These are phyloP conservation scores for Globisporangium emineosum DNA, from an alignment of 352 stramenopile genomes.

Conservation along the genomic window DNA sequence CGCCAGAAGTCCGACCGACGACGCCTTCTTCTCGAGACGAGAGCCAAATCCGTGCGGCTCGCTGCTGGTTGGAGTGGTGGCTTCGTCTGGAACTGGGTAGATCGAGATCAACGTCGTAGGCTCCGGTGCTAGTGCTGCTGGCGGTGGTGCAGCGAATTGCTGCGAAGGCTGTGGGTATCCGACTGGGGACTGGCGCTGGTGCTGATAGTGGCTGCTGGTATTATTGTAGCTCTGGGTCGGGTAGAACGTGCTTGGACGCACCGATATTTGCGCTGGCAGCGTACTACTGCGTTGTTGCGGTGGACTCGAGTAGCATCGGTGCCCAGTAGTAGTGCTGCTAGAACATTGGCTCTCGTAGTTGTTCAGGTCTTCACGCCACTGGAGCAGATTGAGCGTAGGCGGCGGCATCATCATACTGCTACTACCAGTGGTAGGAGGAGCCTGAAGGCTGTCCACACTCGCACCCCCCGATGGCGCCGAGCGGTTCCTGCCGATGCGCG, in stretches of 20 bases:
- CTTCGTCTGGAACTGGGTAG: not conserved
- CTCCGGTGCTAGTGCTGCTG: not conserved
- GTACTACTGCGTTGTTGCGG: not conserved
- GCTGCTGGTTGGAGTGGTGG: not conserved
- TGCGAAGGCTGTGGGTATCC: constrained; percentile 3
- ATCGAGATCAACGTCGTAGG: constrained; percentile 12
- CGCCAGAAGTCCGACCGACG: constrained; percentile 27
- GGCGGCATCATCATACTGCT: not conserved
- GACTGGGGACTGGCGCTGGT: not conserved
- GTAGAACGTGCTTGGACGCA: not conserved
- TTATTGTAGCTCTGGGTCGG: not conserved
- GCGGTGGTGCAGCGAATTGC: not conserved
- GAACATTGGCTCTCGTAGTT: not conserved
- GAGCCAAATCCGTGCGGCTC: not conserved
- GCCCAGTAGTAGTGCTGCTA: not conserved
- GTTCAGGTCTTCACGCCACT: constrained; percentile 1
- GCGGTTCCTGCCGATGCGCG: constrained; percentile 8
- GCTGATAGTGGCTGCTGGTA: not conserved
- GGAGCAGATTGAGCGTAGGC: constrained; percentile 7
- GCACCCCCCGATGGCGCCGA: not conserved
- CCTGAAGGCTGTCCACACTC: not conserved
- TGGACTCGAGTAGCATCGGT: not conserved
- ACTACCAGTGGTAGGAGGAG: not conserved
- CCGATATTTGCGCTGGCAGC: not conserved
- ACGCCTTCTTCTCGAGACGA: constrained; percentile 21